Evolutionary conservation across 192 early-diverging fungal species (phyloP), one percentile per base, ranked within the genome.

Genomic region (Umbelopsis sp.): DNA sequence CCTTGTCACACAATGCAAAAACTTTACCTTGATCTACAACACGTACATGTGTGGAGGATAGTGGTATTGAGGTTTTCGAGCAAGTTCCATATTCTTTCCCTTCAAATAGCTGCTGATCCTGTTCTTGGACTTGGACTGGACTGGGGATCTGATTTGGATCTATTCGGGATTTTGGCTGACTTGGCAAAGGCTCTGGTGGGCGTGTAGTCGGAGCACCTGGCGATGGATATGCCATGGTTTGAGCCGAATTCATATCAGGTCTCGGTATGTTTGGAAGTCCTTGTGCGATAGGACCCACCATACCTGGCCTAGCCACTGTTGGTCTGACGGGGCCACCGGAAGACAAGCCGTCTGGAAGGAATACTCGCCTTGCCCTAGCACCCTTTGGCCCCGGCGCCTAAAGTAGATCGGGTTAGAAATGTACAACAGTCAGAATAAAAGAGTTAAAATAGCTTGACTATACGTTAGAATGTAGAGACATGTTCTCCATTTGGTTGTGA

Each of bases 101-200:
- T 21, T 81, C 82, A 78, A 92, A 91, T 15, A 78, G 65, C 46
- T 81, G 76, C 72, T 96, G 95, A 79, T 98, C 94, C 33, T 78
- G 75, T 64, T 89, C 87, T 67, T 96, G 95, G 41, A 96, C 95
- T 22, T 84, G 80, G 11, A 94, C 84, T 22, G 97, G 96, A 21
- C 91, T 90, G 18, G 97, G 97, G 65, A 99, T 94, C 71, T 96
- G 93, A 81, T 94, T 91, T 2, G 97, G 96, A 74, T 99, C 95
- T 58, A 99, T 99, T 18, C 87, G 86, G 23, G 90, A 70, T 66
- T 82, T 82, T 78, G 82, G 79, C 70, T 49, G 71, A 45, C 25
- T 64, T 69, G 12, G 68, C 67, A 69, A 72, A 71, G 10, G 72
- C 74, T 30, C 77, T 46, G 5, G 52, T 68, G 37, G 66, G 12